A percentile compares a stretch with the other conserved stretches of the same genome.
phyloP scores from a whole-genome alignment of 305 asterid species.

The Fraxinus baroniana region DNA sequence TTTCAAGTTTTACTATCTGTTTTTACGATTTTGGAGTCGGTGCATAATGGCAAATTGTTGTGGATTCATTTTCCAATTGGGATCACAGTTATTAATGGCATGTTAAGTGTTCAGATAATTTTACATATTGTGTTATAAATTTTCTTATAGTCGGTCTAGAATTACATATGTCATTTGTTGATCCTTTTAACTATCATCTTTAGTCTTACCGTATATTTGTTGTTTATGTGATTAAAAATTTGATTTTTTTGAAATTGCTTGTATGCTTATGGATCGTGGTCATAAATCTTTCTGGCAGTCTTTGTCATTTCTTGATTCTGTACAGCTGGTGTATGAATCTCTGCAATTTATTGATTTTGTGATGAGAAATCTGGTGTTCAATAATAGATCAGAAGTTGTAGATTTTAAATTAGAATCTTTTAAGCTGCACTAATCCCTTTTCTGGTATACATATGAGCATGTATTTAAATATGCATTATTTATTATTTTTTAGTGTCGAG shows the following conservation, averaged over 20 bases:
- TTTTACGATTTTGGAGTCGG: too few species aligned
- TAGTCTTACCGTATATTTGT: not conserved
- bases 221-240: not conserved
- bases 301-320: not conserved
- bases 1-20: too few species aligned
- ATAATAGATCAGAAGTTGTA: not conserved
- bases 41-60: too few species aligned
- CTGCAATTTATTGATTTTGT: not conserved
- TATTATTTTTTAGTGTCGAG: not conserved
- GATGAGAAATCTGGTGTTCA: not conserved
- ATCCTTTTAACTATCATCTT: not conserved
- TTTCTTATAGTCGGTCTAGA: not conserved
- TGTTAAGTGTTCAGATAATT: too few species aligned
- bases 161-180: not conserved
- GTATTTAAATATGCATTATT: not conserved
- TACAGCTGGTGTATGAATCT: not conserved
- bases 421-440: too few species aligned
- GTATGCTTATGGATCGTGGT: not conserved
- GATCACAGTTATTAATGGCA: too few species aligned
- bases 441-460: not conserved
- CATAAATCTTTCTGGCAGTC: not conserved
- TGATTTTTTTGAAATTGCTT: not conserved
- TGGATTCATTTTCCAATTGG: too few species aligned
- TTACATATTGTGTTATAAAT: too few species aligned
- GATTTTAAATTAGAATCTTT: too few species aligned